These are phyloP conservation scores for Zizania palustris DNA, from an alignment of 202 grass and related monocot genomes.

Conservation along the genomic window DNA sequence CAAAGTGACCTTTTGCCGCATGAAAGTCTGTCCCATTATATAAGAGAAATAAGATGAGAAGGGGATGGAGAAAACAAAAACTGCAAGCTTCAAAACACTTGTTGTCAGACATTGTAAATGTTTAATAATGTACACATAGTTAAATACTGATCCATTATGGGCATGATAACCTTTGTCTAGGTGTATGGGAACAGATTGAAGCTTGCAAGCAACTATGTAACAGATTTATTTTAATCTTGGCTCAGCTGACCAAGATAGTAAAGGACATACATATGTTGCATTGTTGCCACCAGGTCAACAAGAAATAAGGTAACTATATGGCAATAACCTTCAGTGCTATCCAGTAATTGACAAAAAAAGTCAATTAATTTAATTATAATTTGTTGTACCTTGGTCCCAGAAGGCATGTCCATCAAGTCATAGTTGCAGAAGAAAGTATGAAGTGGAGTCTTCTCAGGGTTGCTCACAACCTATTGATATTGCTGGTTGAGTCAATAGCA, in stretches of 20 bases:
- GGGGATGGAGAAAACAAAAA: constrained; percentile 10
- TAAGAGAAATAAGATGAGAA: constrained; percentile 52
- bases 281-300: background rate
- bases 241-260: background rate
- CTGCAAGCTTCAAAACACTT: background rate
- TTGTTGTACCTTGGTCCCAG: constrained; percentile 79
- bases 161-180: constrained; percentile 20
- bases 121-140: background rate
- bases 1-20: constrained; percentile 88
- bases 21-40: constrained; percentile 80
- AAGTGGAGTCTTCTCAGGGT: constrained; percentile 94
- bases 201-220: background rate
- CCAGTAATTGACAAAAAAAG: constrained; percentile 15
- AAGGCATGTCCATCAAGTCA: constrained; percentile 96
- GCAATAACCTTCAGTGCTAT: background rate
- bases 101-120: background rate
- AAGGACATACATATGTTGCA: background rate
- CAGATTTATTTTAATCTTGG: background rate
- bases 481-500: constrained; percentile 11
- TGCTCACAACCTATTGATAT: constrained; percentile 81
- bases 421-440: constrained; percentile 99
- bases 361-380: background rate
- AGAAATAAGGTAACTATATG: constrained; percentile 11
- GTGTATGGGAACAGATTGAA: background rate
- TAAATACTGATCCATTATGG: background rate